phyloP scores from a whole-genome alignment of 768 basidiomycete species.

The Mycena latifolia region DNA sequence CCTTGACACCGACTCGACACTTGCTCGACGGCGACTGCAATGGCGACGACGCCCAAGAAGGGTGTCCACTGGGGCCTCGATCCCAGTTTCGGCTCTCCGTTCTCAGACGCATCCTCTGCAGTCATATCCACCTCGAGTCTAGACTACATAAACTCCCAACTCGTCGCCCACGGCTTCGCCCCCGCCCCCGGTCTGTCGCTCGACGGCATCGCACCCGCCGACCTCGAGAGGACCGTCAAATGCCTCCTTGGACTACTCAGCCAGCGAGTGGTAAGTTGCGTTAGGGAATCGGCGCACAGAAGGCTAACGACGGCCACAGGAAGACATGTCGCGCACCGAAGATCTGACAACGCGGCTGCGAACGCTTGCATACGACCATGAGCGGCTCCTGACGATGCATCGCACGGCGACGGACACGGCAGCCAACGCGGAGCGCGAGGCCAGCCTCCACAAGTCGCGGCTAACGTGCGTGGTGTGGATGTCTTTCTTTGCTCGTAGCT shows the following conservation, averaged over 20 bases:
- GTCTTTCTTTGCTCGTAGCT: no score
- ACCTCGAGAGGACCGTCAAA: slow-evolving; percentile 72
- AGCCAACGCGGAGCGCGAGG: slow-evolving; percentile 84
- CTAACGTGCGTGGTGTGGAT: slow-evolving; percentile 64
- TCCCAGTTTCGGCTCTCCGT: slow-evolving; percentile 53
- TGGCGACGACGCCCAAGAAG: slow-evolving; percentile 42
- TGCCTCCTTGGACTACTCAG: slow-evolving; percentile 83
- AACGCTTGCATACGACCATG: slow-evolving; percentile 85
- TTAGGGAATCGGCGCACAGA: slow-evolving; percentile 29
- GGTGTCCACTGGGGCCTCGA: slow-evolving; percentile 58
- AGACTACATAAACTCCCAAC: slow-evolving; percentile 85
- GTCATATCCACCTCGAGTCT: slow-evolving; percentile 70
- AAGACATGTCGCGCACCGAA: slow-evolving; percentile 86
- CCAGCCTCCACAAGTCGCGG: slow-evolving; percentile 78
- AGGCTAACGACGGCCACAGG: slow-evolving; percentile 42
- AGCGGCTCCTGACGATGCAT: slow-evolving; percentile 78
- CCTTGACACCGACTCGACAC: not conserved
- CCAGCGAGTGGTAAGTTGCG: slow-evolving; percentile 81
- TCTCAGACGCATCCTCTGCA: slow-evolving; percentile 58
- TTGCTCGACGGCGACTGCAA: not conserved
- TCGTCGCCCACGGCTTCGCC: slow-evolving; percentile 85
- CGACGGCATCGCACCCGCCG: slow-evolving; percentile 69
- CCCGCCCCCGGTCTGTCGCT: slow-evolving; percentile 73
- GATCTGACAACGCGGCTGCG: slow-evolving; percentile 79
- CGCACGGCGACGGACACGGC: slow-evolving; percentile 67